A percentile compares a stretch with the other conserved stretches of the same genome.
Conservation (phyloP, 495 filamentous ascomycete genomes). For the Lasiosphaeria ovina region DNA sequence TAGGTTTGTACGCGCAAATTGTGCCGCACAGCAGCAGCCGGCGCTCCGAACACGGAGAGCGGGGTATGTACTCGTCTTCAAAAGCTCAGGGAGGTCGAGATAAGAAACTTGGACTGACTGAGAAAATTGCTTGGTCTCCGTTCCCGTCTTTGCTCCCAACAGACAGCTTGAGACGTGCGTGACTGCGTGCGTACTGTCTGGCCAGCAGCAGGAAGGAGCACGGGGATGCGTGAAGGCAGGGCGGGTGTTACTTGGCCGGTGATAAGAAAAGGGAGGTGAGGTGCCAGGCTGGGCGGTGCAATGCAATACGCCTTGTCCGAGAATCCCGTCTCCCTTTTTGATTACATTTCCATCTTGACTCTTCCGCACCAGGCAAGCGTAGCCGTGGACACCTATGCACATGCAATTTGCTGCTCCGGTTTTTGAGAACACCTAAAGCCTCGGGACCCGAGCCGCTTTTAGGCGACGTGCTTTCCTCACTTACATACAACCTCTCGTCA, state of each 20-base stretch:
- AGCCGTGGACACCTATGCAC: background rate
- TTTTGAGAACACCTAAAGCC: too few relatives aligned
- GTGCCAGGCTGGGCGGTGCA: background rate
- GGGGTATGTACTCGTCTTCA: background rate
- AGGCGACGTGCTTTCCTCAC: too few relatives aligned
- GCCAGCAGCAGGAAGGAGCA: too few relatives aligned
- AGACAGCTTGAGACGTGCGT: background rate
- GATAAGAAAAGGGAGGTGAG: background rate
- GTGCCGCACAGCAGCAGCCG: background rate
- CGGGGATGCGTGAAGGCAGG: too few relatives aligned
- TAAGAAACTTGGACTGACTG: background rate
- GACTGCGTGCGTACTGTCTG: background rate
- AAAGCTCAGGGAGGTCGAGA: background rate
- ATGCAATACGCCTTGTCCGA: background rate
- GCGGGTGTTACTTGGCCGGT: background rate
- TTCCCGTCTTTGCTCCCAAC: background rate
- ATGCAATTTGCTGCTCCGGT: background rate
- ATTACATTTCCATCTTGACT: background rate
- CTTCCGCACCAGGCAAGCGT: background rate
- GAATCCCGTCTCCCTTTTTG: background rate
- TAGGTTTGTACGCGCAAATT: too few relatives aligned
- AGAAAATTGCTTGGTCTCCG: background rate
- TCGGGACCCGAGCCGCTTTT: too few relatives aligned
- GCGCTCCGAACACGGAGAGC: slow-evolving; percentile 6
- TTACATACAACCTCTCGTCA: too few relatives aligned